Conservation (phyloP, 345 rosid genomes). For the Gossypium thurberi region DNA sequence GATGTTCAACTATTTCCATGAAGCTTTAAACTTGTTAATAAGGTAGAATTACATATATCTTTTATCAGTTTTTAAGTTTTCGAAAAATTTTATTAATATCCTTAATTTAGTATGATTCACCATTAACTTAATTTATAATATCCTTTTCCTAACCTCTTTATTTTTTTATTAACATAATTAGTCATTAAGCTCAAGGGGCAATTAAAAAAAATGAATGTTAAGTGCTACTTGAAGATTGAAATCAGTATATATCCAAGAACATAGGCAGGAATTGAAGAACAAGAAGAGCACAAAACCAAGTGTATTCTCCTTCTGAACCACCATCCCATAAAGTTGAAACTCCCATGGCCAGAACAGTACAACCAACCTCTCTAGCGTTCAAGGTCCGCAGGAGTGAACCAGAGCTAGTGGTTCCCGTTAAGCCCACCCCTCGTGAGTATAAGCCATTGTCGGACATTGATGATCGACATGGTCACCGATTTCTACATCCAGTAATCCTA, state of each 20-base stretch:
- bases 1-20: too few relatives aligned
- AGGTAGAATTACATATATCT: too few relatives aligned
- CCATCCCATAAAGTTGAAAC: too few relatives aligned
- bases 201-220: not conserved
- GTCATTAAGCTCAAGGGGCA: not conserved
- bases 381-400: constrained; percentile 24
- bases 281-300: not conserved
- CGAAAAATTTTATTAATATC: too few relatives aligned
- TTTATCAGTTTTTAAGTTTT: too few relatives aligned
- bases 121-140: too few relatives aligned
- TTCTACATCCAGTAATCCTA: constrained; percentile 19
- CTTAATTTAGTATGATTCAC: too few relatives aligned
- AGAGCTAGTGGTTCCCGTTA: constrained; percentile 27
- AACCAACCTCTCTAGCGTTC: constrained; percentile 16
- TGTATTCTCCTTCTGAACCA: not conserved
- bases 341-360: not conserved
- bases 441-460: constrained; percentile 38
- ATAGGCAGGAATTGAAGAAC: not conserved
- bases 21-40: too few relatives aligned
- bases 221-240: too few relatives aligned
- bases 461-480: constrained; percentile 33
- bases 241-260: not conserved
- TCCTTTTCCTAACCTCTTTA: too few relatives aligned
- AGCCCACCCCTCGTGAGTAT: constrained; percentile 28
- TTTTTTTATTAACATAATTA: too few relatives aligned